Percentiles rank a stretch among this genome's conserved stretches.
Evolutionary conservation across 2,329 filamentous ascomycete species (phyloP).

Genomic region (Ascochyta koolunga): DNA sequence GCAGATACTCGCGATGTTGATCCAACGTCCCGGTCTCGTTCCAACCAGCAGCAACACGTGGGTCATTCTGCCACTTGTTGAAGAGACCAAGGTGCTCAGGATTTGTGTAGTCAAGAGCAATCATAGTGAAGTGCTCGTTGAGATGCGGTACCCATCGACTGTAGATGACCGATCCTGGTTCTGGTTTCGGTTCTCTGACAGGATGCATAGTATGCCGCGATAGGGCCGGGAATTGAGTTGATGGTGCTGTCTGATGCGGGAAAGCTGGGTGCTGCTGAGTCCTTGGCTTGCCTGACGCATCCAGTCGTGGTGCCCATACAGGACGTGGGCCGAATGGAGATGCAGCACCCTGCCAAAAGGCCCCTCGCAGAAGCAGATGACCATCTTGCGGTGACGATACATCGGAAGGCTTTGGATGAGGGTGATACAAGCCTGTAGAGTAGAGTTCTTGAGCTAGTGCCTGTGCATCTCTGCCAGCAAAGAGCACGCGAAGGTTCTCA

Average conservation of each 20-base stretch:
- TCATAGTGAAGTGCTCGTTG: constrained; percentile 76
- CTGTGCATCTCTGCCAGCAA: constrained; percentile 47
- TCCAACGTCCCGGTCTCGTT: constrained; percentile 78
- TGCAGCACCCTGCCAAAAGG: constrained; percentile 55
- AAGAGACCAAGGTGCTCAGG: constrained; percentile 71
- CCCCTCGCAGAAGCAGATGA: constrained; percentile 58
- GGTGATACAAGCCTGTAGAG: constrained; percentile 51
- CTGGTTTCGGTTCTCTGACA: constrained; percentile 72
- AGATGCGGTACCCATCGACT: constrained; percentile 80
- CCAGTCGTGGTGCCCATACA: constrained; percentile 47
- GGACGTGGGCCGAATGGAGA: constrained; percentile 51
- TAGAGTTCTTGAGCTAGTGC: constrained; percentile 51
- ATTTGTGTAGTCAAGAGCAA: constrained; percentile 72
- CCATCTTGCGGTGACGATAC: constrained; percentile 43
- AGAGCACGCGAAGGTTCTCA: constrained; percentile 53
- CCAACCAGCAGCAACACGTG: constrained; percentile 79
- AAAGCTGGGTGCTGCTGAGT: constrained; percentile 49
- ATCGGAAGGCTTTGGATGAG: constrained; percentile 49
- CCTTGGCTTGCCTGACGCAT: constrained; percentile 47
- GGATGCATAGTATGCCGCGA: constrained; percentile 70
- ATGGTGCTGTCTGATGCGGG: constrained; percentile 54
- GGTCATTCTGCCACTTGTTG: constrained; percentile 83
- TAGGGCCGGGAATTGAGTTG: constrained; percentile 55
- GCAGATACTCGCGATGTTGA: constrained; percentile 74
- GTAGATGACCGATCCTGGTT: constrained; percentile 73